Evolutionary conservation across 768 basidiomycete species (phyloP).

Genomic region (Naematelia aurantialba): DNA sequence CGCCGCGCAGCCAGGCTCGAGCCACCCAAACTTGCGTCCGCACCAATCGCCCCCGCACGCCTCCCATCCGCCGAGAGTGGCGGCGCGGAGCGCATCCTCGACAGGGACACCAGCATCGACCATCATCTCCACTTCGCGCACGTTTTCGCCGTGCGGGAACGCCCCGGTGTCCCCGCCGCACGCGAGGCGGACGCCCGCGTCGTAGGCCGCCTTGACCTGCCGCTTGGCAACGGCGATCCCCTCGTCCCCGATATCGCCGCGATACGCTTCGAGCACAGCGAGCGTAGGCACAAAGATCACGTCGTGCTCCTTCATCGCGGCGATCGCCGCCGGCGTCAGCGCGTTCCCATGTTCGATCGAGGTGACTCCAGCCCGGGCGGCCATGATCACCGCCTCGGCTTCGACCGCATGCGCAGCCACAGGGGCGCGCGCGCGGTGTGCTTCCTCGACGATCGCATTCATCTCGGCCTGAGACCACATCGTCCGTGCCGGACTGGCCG

Average conservation of each 20-base stretch:
- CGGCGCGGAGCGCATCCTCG: slow-evolving; percentile 14
- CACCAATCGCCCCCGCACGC: slow-evolving; percentile 25
- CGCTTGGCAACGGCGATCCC: neutral
- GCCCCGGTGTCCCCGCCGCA: slow-evolving; percentile 26
- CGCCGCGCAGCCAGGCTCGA: slow-evolving; percentile 24
- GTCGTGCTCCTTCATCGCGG: slow-evolving; percentile 20
- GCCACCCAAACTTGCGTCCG: slow-evolving; percentile 20
- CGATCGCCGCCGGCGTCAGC: neutral
- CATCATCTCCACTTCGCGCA: slow-evolving; percentile 21
- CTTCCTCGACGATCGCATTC: slow-evolving; percentile 26
- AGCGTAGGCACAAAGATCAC: slow-evolving; percentile 26
- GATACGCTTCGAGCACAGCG: slow-evolving; percentile 13
- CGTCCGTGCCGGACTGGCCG: slow-evolving; percentile 10
- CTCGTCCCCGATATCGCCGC: neutral
- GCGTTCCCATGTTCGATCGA: slow-evolving; percentile 22
- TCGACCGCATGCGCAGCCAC: slow-evolving; percentile 16
- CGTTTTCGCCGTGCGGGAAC: slow-evolving; percentile 21
- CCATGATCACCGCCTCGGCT: slow-evolving; percentile 19
- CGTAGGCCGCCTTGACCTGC: slow-evolving; percentile 14
- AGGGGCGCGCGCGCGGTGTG: slow-evolving; percentile 17
- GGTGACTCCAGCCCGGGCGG: slow-evolving; percentile 21
- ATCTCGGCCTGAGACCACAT: slow-evolving; percentile 24
- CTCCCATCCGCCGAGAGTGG: slow-evolving; percentile 23
- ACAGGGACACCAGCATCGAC: slow-evolving; percentile 22
- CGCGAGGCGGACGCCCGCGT: slow-evolving; percentile 20